These are phyloP conservation scores for Bryoglossum gracile DNA, from an alignment of 495 filamentous ascomycete species.

Conservation along the genomic window DNA sequence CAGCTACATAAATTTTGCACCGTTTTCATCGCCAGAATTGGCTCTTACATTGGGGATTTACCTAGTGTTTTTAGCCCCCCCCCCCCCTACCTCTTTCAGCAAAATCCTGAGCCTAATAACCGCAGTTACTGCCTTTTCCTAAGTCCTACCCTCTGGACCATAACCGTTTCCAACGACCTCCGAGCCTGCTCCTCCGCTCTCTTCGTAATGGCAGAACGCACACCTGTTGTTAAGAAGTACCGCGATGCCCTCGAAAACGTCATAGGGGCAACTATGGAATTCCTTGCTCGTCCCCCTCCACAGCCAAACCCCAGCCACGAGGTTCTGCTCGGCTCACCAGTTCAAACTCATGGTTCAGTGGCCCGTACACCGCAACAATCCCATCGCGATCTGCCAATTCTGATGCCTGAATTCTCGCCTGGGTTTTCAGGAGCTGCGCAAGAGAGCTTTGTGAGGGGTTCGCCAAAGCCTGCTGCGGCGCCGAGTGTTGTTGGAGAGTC, in stretches of 20 bases:
- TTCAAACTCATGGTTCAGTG: neutral
- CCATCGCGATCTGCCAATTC: neutral
- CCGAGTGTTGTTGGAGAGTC: neutral
- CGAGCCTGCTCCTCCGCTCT: constrained; percentile 47
- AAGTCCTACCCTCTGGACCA: constrained; percentile 42
- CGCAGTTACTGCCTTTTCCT: constrained; percentile 20
- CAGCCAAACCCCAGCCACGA: neutral
- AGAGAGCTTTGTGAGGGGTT: constrained; percentile 15
- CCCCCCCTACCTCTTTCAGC: no score
- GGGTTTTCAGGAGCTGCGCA: constrained; percentile 12
- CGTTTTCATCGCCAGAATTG: constrained; percentile 48
- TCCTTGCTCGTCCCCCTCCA: constrained; percentile 27
- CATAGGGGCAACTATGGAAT: constrained; percentile 49
- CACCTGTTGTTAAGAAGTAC: constrained; percentile 46
- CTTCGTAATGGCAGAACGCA: constrained; percentile 48
- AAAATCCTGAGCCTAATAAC: constrained; percentile 36
- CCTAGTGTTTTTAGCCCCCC: no score
- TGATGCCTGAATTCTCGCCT: constrained; percentile 4
- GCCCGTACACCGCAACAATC: neutral
- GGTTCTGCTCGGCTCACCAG: neutral
- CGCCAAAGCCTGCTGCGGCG: constrained; percentile 2
- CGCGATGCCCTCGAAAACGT: constrained; percentile 47
- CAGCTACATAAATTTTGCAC: constrained; percentile 45
- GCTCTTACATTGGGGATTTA: no score
- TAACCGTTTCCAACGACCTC: constrained; percentile 46